Evolutionary conservation across 2,329 filamentous ascomycete species (phyloP).

Genomic region (Epichloe typhina): DNA sequence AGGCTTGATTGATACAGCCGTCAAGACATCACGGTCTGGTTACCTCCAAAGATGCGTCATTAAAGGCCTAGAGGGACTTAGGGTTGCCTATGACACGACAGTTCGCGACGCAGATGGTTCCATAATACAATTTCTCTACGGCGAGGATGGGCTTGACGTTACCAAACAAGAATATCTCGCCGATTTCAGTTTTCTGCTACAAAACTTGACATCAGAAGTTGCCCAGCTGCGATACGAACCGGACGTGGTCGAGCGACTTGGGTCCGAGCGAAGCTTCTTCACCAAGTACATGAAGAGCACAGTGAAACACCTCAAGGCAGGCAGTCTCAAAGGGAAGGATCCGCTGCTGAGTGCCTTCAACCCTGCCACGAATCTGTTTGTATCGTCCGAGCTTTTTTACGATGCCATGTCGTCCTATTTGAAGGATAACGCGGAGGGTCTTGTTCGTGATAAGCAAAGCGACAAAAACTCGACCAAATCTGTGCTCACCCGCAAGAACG

Average conservation of each 20-base stretch:
- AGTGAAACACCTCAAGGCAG: conserved; percentile 54
- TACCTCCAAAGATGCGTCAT: conserved; percentile 95
- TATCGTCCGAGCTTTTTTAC: conserved; percentile 81
- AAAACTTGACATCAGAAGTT: conserved; percentile 72
- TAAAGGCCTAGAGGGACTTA: conserved; percentile 94
- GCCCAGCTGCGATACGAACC: conserved; percentile 58
- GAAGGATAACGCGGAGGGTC: conserved; percentile 56
- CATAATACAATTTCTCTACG: conserved; percentile 89
- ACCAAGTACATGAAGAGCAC: conserved; percentile 73
- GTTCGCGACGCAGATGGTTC: conserved; percentile 90
- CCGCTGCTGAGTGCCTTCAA: conserved; percentile 62
- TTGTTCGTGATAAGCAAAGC: conserved; percentile 34
- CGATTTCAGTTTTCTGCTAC: conserved; percentile 80
- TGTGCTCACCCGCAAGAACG: conserved; percentile 52
- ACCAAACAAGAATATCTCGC: conserved; percentile 85
- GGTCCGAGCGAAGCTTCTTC: conserved; percentile 43
- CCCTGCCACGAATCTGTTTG: conserved; percentile 67
- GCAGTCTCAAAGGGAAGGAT: conserved; percentile 49
- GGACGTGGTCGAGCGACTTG: conserved; percentile 30
- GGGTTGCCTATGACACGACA: conserved; percentile 84
- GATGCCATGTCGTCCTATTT: conserved; percentile 60
- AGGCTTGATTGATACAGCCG: conserved; percentile 95
- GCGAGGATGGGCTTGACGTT: conserved; percentile 89
- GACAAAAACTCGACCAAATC: conserved; percentile 22
- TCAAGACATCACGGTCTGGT: conserved; percentile 94